Evolutionary conservation across 768 basidiomycete genomes (phyloP), one percentile per base, ranked within the genome.

Genomic region (Trametes cingulata): DNA sequence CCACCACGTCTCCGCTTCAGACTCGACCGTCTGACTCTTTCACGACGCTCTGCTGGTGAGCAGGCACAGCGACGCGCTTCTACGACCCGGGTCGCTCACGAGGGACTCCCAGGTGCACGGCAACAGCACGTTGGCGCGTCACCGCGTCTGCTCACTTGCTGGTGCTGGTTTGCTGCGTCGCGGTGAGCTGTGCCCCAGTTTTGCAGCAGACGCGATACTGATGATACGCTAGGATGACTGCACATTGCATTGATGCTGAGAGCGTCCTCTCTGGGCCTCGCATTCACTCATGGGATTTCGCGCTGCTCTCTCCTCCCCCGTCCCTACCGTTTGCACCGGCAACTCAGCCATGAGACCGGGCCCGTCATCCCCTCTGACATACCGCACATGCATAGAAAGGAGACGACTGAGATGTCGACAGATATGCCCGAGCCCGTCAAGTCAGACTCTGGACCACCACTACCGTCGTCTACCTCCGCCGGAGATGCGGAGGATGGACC

Each of bases 251-350:
- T 85, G 82, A 92, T 91, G 90, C 83, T 90, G 76, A 85, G 85
- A 85, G 88, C 83, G 84, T 88, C 87, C 83, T 85, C 83, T 80
- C 81, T 80, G 82, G 85, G 85, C 83, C 81, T 83, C 79, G 77
- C 73, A 78, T 73, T 76, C 73, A 71, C 69, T 68, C 74, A 72
- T 65, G 72, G 74, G 64, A 72, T 75, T 71, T 71, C 69, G 66
- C 67, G 72, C 69, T 68, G 40, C 60, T 56, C 49, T 56, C 40
- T 53, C 57, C 45, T 56, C 40, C 55, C 58, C 53, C 52, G 55
- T 61, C 56, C 40, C 50, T 54, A 56, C 24, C 42, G 25, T 53
- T 25, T 61, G 37, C 55, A 57, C 56, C 39, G 55, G 62, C 62
- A 58, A 43, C 41, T 46, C 35, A 45, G 40, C 22, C 56, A 62